Evolutionary conservation across 2,329 filamentous ascomycete species (phyloP), one percentile per base, ranked within the genome.

Genomic region (Colletotrichum orchidophilum): DNA sequence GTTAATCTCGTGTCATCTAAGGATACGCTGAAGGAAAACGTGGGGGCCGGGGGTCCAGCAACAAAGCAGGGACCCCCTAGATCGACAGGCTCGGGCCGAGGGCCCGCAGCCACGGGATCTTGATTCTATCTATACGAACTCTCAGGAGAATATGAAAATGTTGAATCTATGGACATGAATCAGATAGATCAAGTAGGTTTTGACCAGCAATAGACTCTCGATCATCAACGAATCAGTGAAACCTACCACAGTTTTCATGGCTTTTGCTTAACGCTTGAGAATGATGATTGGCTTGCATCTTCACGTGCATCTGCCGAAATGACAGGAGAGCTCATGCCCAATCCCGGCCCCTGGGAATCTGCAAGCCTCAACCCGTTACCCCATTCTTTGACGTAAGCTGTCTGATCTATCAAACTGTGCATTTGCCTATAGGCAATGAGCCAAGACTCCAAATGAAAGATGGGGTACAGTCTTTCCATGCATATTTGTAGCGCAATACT

Each of bases 391-490:
- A 57, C 27, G 24, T 12, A 46, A 61, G 18, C 46, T 58, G 42
- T 65, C 61, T 21, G 55, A 46, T 35, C 42, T n/a, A 50, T 50
- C 54, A 60, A 54, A 58, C 29, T 49, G 55, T 46, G 39, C 67
- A 66, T 15, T 2, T 49, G 35, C 18, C 27, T 11, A n/a, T n/a
- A 18, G 39, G 39, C 39, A 42, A 55, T 6, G 24, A 66, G 55
- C 62, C 67, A 62, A 70, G 62, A 46, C 24, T 35, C 62, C 67
- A 70, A 33, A 46, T 61, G 67, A 66, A 66, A 66, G 35, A 55
- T 33, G 27, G 31, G n/a, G 15, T 66, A 52, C 54, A 31, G 33
- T 49, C 15, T n/a, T 31, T 13, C 15, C 21, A 18, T 18, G 39
- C 39, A 15, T 15, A n/a, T 18, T 9, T 35, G 13, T 29, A 5